These are phyloP conservation scores for Centaurea solstitialis DNA, from an alignment of 129 eudicot species.

Conservation along the genomic window DNA sequence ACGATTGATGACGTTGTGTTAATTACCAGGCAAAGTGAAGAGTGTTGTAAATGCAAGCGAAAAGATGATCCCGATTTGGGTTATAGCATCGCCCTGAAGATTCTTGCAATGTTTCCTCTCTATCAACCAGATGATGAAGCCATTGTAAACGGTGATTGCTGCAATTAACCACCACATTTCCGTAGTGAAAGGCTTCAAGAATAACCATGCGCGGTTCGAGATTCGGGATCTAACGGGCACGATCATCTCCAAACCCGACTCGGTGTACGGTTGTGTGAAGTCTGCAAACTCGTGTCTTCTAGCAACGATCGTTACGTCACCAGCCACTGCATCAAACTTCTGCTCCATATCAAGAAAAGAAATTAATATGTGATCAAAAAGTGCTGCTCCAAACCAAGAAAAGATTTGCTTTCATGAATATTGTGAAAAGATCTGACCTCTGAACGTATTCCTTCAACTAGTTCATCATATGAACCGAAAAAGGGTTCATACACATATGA, in stretches of 20 bases:
- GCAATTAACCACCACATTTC: constrained; percentile 48
- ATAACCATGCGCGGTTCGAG: constrained; percentile 44
- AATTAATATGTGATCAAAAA: background rate
- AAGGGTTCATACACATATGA: constrained; percentile 20
- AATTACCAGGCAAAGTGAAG: constrained; percentile 54
- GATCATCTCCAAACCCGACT: constrained; percentile 52
- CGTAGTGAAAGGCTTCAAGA: constrained; percentile 55
- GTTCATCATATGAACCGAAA: constrained; percentile 28
- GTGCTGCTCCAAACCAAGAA: background rate
- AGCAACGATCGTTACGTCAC: constrained; percentile 48
- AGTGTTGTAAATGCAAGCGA: constrained; percentile 51
- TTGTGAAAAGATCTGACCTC: constrained; percentile 30
- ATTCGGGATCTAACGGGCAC: constrained; percentile 40
- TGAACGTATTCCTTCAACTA: constrained; percentile 31
- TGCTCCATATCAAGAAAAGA: constrained; percentile 11
- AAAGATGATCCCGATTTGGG: constrained; percentile 35
- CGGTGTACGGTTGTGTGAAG: constrained; percentile 58
- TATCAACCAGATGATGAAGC: constrained; percentile 55
- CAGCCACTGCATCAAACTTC: constrained; percentile 61
- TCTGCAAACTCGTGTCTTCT: constrained; percentile 35
- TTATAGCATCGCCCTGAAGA: constrained; percentile 10
- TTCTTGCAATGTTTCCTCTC: constrained; percentile 29
- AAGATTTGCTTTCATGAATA: background rate
- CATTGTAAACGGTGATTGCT: constrained; percentile 42
- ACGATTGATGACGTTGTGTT: background rate